phyloP scores from a whole-genome alignment of 2,329 filamentous ascomycete species.

The Verticillium isaacii region DNA sequence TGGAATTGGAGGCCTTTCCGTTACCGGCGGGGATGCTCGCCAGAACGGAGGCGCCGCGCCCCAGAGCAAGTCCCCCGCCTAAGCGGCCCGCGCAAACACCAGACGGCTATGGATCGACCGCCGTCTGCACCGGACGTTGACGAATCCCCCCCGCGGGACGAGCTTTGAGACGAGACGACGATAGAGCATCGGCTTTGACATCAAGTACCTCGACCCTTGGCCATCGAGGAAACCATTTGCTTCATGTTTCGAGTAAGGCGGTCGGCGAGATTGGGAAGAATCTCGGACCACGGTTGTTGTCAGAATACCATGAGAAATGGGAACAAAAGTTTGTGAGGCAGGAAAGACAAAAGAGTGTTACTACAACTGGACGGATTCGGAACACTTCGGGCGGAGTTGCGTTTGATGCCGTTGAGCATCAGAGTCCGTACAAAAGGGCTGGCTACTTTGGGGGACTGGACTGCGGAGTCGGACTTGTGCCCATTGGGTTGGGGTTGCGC shows the following conservation, averaged over 20 bases:
- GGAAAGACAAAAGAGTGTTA: constrained; percentile 35
- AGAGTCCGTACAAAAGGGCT: constrained; percentile 13
- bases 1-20: constrained; percentile 67
- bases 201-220: constrained; percentile 27
- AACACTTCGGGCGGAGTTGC: constrained; percentile 20
- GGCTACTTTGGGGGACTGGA: constrained; percentile 8
- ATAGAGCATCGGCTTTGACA: constrained; percentile 33
- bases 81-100: constrained; percentile 23
- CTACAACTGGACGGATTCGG: constrained; percentile 19
- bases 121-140: neutral
- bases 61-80: constrained; percentile 56
- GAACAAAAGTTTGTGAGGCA: constrained; percentile 32
- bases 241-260: constrained; percentile 26
- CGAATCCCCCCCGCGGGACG: constrained; percentile 16
- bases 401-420: constrained; percentile 17
- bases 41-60: constrained; percentile 57
- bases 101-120: constrained; percentile 2
- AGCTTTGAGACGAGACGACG: constrained; percentile 36
- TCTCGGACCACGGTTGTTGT: constrained; percentile 27
- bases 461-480: constrained; percentile 1
- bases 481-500: constrained; percentile 1
- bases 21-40: constrained; percentile 60
- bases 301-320: constrained; percentile 20
- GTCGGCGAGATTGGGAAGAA: constrained; percentile 36
- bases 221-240: constrained; percentile 18